Percentiles rank a stretch among this genome's conserved stretches.
These are phyloP conservation scores for Ulmus americana DNA, from an alignment of 331 rosid genomes.

Conservation along the genomic window DNA sequence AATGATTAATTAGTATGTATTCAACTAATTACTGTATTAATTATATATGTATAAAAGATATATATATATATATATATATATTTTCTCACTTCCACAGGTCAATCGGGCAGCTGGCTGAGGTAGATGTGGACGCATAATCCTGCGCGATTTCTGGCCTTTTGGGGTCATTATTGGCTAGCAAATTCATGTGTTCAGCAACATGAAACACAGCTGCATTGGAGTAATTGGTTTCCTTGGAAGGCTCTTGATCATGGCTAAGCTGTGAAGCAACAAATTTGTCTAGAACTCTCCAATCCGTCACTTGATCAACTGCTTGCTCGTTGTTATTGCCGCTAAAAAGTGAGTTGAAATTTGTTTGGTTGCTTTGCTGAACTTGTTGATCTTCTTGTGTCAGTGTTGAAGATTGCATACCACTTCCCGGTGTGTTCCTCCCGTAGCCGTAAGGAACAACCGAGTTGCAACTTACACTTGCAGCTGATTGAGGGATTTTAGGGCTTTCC, in stretches of 20 bases:
- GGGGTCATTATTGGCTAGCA: slow-evolving; percentile 32
- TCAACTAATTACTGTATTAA: not conserved
- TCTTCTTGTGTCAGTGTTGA: slow-evolving; percentile 47
- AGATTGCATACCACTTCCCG: slow-evolving; percentile 28
- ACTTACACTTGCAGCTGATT: slow-evolving; percentile 15
- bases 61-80: no score
- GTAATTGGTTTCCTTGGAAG: slow-evolving; percentile 38
- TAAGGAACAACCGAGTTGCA: slow-evolving; percentile 34
- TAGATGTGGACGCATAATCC: slow-evolving; percentile 51
- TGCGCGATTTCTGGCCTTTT: slow-evolving; percentile 32
- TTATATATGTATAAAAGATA: slow-evolving; percentile 10
- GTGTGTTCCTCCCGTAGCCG: slow-evolving; percentile 28
- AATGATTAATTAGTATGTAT: slow-evolving; percentile 26
- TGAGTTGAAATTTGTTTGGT: slow-evolving; percentile 19
- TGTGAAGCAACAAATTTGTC: slow-evolving; percentile 82
- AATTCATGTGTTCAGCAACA: slow-evolving; percentile 30
- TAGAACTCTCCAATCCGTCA: slow-evolving; percentile 69
- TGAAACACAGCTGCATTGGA: slow-evolving; percentile 33
- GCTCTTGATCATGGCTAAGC: slow-evolving; percentile 48
- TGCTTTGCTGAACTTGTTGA: slow-evolving; percentile 26
- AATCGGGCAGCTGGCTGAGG: slow-evolving; percentile 50
- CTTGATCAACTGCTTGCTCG: slow-evolving; percentile 43
- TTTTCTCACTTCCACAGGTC: slow-evolving; percentile 62
- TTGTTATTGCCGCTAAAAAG: slow-evolving; percentile 19
- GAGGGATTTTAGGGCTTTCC: slow-evolving; percentile 61